Percentiles rank a stretch among this genome's conserved stretches.
Evolutionary conservation across 768 basidiomycete species (phyloP).

Genomic region (Mycena olivaceomarginata): DNA sequence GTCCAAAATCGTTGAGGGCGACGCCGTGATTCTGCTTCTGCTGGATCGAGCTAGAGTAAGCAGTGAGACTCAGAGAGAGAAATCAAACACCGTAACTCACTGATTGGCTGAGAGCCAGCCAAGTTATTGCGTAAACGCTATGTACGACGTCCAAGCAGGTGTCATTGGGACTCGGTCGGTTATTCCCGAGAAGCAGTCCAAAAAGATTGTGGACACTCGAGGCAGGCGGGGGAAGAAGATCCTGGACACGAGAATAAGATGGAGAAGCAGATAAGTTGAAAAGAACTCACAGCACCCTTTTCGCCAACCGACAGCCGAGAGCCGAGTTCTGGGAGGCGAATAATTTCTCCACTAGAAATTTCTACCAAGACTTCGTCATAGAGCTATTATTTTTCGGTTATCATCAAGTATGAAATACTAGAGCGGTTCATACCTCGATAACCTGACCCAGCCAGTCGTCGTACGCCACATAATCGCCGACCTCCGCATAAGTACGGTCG

Average conservation of each 20-base stretch:
- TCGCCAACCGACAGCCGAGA: slow-evolving; percentile 87
- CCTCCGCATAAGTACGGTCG: slow-evolving; percentile 75
- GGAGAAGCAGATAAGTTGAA: slow-evolving; percentile 13
- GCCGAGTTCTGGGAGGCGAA: slow-evolving; percentile 86
- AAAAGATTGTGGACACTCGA: slow-evolving; percentile 67
- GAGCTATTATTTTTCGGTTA: slow-evolving; percentile 66
- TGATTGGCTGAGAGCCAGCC: slow-evolving; percentile 92
- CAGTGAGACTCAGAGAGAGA: slow-evolving; percentile 27
- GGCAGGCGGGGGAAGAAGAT: slow-evolving; percentile 77
- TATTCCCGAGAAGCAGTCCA: slow-evolving; percentile 65
- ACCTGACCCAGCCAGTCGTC: slow-evolving; percentile 95
- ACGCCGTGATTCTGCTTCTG: slow-evolving; percentile 70
- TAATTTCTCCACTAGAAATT: slow-evolving; percentile 76
- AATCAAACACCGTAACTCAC: slow-evolving; percentile 62
- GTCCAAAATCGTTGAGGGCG: slow-evolving; percentile 89
- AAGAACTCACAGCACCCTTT: slow-evolving; percentile 75
- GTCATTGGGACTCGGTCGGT: slow-evolving; percentile 67
- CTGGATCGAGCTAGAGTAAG: slow-evolving; percentile 74
- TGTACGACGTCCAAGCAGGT: slow-evolving; percentile 85
- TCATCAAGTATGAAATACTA: slow-evolving; percentile 36
- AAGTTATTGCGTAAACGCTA: slow-evolving; percentile 86
- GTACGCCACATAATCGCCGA: slow-evolving; percentile 88
- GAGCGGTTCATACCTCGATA: slow-evolving; percentile 76
- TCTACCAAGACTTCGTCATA: slow-evolving; percentile 90
- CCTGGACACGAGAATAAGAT: slow-evolving; percentile 60